Evolutionary conservation across 2,329 filamentous ascomycete species (phyloP).

Genomic region (Fusarium sulawesiense): DNA sequence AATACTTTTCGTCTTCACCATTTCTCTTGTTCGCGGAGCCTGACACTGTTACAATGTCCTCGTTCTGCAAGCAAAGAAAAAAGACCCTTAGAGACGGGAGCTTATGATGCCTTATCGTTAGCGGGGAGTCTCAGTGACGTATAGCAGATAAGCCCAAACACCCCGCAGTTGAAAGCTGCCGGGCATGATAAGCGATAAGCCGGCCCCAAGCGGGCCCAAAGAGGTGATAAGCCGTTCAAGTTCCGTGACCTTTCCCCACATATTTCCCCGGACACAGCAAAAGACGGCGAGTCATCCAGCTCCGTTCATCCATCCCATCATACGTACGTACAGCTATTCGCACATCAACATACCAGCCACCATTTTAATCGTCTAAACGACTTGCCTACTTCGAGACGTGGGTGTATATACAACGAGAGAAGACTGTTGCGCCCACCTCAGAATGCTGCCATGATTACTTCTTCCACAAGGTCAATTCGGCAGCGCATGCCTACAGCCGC

Average conservation of each 20-base stretch:
- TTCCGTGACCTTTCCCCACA: slow-evolving; percentile 13
- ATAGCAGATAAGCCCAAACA: slow-evolving; percentile 24
- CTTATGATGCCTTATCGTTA: background rate
- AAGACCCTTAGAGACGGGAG: background rate
- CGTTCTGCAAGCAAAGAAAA: background rate
- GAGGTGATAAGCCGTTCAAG: slow-evolving; percentile 9
- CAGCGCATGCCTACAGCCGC: slow-evolving; percentile 31
- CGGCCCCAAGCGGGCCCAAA: slow-evolving; percentile 27
- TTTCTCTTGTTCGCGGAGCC: background rate
- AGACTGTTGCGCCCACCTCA: background rate
- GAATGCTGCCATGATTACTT: slow-evolving; percentile 43
- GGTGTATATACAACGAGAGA: background rate
- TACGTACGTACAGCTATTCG: background rate
- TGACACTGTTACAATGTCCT: background rate
- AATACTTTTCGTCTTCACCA: background rate
- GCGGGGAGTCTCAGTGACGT: slow-evolving; percentile 39
- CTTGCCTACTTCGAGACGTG: background rate
- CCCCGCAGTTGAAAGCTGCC: slow-evolving; percentile 23
- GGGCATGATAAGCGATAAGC: slow-evolving; percentile 37
- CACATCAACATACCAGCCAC: background rate
- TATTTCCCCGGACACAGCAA: slow-evolving; percentile 18
- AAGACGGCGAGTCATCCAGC: slow-evolving; percentile 32
- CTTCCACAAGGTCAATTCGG: slow-evolving; percentile 39
- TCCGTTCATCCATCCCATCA: background rate
- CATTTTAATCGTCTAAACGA: background rate